Evolutionary conservation across 2,329 filamentous ascomycete species (phyloP).

Genomic region (Calcarisporium arbuscula): DNA sequence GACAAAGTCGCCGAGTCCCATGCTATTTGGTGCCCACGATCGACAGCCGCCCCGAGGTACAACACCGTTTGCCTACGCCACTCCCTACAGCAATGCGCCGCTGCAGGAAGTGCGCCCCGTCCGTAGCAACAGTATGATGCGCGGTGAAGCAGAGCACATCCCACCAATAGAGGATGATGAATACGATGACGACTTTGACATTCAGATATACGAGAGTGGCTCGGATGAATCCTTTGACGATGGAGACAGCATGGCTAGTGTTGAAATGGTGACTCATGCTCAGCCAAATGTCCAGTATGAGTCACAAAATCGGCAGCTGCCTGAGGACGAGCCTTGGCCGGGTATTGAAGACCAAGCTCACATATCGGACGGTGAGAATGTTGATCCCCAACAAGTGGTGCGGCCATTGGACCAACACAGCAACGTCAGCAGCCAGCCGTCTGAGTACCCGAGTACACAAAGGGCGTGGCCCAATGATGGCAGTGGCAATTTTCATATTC

Average conservation of each 20-base stretch:
- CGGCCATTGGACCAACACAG: slow-evolving; percentile 21
- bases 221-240: slow-evolving; percentile 28
- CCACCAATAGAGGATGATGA: slow-evolving; percentile 29
- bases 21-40: slow-evolving; percentile 27
- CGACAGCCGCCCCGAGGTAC: slow-evolving; percentile 25
- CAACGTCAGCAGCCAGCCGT: slow-evolving; percentile 44
- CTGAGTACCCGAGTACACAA: slow-evolving; percentile 50
- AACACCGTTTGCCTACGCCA: slow-evolving; percentile 67
- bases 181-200: slow-evolving; percentile 27
- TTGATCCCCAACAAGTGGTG: slow-evolving; percentile 32
- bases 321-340: slow-evolving; percentile 51
- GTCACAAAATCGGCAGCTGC: slow-evolving; percentile 26
- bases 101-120: slow-evolving; percentile 31
- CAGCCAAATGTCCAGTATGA: slow-evolving; percentile 13
- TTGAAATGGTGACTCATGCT: slow-evolving; percentile 21
- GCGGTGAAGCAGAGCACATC: slow-evolving; percentile 21
- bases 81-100: slow-evolving; percentile 61
- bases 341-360: slow-evolving; percentile 46
- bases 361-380: slow-evolving; percentile 44
- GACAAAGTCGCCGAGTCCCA: slow-evolving; percentile 43
- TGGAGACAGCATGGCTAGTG: slow-evolving; percentile 18
- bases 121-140: slow-evolving; percentile 22
- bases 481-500: slow-evolving; percentile 29
- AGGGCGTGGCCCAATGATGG: slow-evolving; percentile 30
- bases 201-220: slow-evolving; percentile 28